These are phyloP conservation scores for Metarhizium guizhouense DNA, from an alignment of 2,329 filamentous ascomycete genomes.

Conservation along the genomic window DNA sequence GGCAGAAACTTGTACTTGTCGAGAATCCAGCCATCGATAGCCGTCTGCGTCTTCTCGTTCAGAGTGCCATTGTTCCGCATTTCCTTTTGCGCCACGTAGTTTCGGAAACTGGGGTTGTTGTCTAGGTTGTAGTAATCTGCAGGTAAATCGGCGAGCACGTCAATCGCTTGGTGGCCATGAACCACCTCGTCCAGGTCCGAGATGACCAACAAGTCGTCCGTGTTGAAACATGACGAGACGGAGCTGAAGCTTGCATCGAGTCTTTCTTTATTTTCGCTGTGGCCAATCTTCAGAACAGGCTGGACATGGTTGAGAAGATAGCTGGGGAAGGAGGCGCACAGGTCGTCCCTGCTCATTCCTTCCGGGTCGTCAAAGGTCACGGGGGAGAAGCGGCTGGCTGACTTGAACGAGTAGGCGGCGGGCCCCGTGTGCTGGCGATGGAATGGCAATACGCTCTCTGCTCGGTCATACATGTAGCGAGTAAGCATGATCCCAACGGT, in stretches of 20 bases:
- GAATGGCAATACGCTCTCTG: conserved; percentile 5
- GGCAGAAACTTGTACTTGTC: conserved; percentile 51
- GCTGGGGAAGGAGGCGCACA: conserved; percentile 23
- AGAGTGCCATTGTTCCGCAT: conserved; percentile 25
- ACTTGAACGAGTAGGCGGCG: conserved; percentile 19
- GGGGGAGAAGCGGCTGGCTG: conserved; percentile 21
- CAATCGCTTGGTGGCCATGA: conserved; percentile 31
- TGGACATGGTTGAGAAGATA: conserved; percentile 21
- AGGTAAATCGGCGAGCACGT: conserved; percentile 26
- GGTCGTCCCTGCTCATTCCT: conserved; percentile 15
- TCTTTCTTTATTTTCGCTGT: conserved; percentile 13
- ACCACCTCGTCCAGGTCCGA: conserved; percentile 40
- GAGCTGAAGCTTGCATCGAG: conserved; percentile 37
- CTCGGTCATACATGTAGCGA: neutral
- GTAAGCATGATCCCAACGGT: conserved; percentile 6
- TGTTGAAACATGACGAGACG: conserved; percentile 40
- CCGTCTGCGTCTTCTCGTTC: conserved; percentile 20
- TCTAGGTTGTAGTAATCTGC: conserved; percentile 22
- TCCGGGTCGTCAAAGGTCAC: conserved; percentile 16
- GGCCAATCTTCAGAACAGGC: conserved; percentile 25
- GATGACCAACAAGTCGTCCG: conserved; percentile 34
- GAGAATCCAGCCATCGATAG: conserved; percentile 38
- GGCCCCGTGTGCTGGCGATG: conserved; percentile 16
- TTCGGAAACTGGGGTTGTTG: conserved; percentile 26
- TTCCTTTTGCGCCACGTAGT: conserved; percentile 31